These are phyloP conservation scores for Ambrosiella beaveri DNA, from an alignment of 2,329 filamentous ascomycete genomes.

Conservation along the genomic window DNA sequence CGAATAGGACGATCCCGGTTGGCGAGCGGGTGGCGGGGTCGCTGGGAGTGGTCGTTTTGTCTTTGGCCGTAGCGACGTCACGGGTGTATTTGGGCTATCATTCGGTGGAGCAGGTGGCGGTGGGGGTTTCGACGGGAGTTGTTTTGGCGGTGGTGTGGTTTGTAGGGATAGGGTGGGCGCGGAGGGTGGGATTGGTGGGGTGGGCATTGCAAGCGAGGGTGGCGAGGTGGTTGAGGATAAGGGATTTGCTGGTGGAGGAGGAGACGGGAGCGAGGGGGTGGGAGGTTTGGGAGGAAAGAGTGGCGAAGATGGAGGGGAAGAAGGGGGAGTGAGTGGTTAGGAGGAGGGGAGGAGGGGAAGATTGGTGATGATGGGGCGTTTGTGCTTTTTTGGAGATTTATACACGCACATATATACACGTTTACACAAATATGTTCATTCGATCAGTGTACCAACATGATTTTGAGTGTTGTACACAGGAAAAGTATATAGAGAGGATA, in stretches of 20 bases:
- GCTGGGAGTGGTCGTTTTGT: constrained; percentile 40
- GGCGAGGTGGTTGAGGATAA: constrained; percentile 49
- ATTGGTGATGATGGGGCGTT: not conserved
- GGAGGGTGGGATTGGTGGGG: constrained; percentile 50
- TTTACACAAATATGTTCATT: too few species aligned
- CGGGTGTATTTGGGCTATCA: constrained; percentile 88
- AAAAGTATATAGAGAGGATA: too few species aligned
- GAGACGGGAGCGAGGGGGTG: constrained; percentile 83
- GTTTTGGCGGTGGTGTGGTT: constrained; percentile 68
- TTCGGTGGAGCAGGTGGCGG: constrained; percentile 72
- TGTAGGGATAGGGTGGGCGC: constrained; percentile 44
- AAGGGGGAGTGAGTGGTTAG: constrained; percentile 5
- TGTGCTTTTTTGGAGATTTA: too few species aligned
- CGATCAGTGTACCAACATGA: too few species aligned
- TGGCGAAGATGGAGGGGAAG: constrained; percentile 15
- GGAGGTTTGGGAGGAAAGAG: constrained; percentile 65
- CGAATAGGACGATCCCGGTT: constrained; percentile 34
- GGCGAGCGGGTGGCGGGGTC: constrained; percentile 39
- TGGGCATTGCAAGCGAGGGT: constrained; percentile 53
- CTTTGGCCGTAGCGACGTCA: constrained; percentile 58
- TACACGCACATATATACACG: too few species aligned
- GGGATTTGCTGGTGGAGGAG: constrained; percentile 75
- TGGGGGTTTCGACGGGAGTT: constrained; percentile 54
- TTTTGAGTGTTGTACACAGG: too few species aligned
- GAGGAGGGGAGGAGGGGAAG: not conserved